Base-by-base conservation (phyloP, 2,329 filamentous ascomycete genomes). In the Trichoderma endophyticum region DNA sequence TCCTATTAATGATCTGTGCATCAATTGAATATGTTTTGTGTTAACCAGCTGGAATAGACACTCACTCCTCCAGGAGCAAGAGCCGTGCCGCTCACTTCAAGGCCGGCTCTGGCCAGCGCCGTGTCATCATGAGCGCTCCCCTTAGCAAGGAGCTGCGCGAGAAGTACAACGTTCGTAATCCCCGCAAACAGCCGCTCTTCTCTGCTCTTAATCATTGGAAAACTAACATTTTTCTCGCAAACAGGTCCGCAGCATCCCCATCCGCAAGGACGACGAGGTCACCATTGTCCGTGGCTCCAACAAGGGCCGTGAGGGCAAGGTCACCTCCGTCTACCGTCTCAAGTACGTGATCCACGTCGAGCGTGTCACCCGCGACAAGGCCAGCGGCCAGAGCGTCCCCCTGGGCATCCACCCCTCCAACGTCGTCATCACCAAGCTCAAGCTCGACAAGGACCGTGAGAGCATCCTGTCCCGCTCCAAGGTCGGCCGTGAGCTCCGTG, bases 281-380 rank as follows among this genome's bases (percentile, higher is more conserved):
- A 89, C 88, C 83, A 92, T 99, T 81, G 92, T 95, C 83, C 95
- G 96, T 79, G 96, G 96, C 81, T 87, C 88, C 86, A 93, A 97
- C 90, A 98, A 98, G 90, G 96, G 95, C 83, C 94, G 94, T 82
- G 95, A 98, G 89, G 96, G 96, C 89, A 98, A 98, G 90, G 89
- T 99, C 87, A 95, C 92, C 81, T 94, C 93, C 81, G 95, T 98
- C 84, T 99, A 97, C 92, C 94, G 94, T 85, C 92, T 97, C 82
- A 98, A 98, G 88, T 99, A 96, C 87, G 89, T 94, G 83, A 92
- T 99, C 83, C 95, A 98, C 91, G 86, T 99, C 85, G 95, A 98
- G 91, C 94, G 95, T 81, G 92, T 99, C 84, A 91, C 91, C 85
- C 94, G 95, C 83, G 96, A 99, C 86, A 99, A 99, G 92, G 92